Conservation (phyloP, 2,329 filamentous ascomycete genomes). For the Penicillium olsonii region DNA sequence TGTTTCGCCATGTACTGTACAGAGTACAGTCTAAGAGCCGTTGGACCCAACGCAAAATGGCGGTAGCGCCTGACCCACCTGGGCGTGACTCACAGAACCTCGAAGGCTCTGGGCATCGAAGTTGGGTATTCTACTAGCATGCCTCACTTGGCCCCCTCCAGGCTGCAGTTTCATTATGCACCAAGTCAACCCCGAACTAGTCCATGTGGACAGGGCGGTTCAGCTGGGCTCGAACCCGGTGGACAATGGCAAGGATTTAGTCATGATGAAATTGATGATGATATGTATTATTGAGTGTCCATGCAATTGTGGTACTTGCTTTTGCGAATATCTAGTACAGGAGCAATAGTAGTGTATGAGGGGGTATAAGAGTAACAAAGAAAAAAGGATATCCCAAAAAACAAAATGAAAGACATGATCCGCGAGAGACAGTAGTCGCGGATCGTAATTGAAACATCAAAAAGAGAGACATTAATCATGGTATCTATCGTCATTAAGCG, state of each 20-base stretch:
- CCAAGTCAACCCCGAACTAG: neutral
- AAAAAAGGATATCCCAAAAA: slow-evolving; percentile 3
- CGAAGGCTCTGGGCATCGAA: neutral
- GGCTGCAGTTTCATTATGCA: slow-evolving; percentile 5
- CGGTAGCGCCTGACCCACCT: slow-evolving; percentile 7
- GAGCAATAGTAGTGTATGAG: neutral
- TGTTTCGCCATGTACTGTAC: neutral
- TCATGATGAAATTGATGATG: neutral
- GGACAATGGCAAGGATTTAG: neutral
- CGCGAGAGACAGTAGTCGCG: slow-evolving; percentile 39
- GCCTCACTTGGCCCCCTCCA: neutral
- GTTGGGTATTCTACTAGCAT: neutral
- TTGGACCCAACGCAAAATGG: neutral
- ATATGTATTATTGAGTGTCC: neutral
- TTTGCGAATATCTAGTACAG: neutral
- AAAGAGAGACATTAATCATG: slow-evolving; percentile 36
- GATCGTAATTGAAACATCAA: slow-evolving; percentile 31
- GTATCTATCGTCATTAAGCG: slow-evolving; percentile 34
- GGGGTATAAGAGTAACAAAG: slow-evolving; percentile 5
- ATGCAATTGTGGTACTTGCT: neutral
- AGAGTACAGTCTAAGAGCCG: neutral
- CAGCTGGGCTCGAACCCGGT: neutral
- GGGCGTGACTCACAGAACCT: neutral
- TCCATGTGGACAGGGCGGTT: neutral
- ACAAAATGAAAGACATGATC: slow-evolving; percentile 32